Percentiles rank a stretch among this genome's conserved stretches.
These are phyloP conservation scores for Thozetella sp. DNA, from an alignment of 495 filamentous ascomycete species.

Conservation along the genomic window DNA sequence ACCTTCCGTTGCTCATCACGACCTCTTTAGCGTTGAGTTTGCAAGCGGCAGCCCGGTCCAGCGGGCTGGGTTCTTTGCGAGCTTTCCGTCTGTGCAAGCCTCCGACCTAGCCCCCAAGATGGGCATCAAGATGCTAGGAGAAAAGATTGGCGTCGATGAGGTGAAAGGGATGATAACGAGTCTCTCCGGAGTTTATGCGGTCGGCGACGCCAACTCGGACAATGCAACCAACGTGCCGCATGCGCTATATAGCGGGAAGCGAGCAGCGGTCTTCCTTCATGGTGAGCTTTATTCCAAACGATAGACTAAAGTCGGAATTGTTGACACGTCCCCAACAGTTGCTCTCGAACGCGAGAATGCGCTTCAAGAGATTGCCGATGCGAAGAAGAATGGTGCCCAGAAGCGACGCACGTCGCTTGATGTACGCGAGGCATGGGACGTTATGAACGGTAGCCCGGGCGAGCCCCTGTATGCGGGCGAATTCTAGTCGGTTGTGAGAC, in stretches of 20 bases:
- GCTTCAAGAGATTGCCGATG: neutral
- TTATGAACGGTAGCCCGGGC: neutral
- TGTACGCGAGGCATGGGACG: neutral
- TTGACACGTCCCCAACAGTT: neutral
- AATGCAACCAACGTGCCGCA: conserved; percentile 62
- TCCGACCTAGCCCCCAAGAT: conserved; percentile 33
- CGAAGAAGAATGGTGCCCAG: neutral
- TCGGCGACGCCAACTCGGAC: conserved; percentile 60
- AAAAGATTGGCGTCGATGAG: conserved; percentile 45
- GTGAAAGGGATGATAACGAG: conserved; percentile 43
- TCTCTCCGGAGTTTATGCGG: conserved; percentile 50
- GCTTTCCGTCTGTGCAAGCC: conserved; percentile 47
- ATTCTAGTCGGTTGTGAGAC: no score
- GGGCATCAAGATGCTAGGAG: conserved; percentile 41
- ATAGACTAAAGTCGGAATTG: neutral
- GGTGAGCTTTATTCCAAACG: conserved; percentile 40
- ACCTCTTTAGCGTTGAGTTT: conserved; percentile 58
- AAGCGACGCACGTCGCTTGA: neutral
- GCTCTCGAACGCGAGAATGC: neutral
- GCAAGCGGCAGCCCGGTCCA: conserved; percentile 40
- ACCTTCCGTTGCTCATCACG: conserved; percentile 35
- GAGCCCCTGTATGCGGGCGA: neutral
- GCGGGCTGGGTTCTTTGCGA: conserved; percentile 51
- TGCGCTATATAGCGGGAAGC: conserved; percentile 59
- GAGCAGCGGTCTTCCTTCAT: conserved; percentile 56